These are phyloP conservation scores for Gremmenia infestans DNA, from an alignment of 2,329 filamentous ascomycete genomes.

Conservation along the genomic window DNA sequence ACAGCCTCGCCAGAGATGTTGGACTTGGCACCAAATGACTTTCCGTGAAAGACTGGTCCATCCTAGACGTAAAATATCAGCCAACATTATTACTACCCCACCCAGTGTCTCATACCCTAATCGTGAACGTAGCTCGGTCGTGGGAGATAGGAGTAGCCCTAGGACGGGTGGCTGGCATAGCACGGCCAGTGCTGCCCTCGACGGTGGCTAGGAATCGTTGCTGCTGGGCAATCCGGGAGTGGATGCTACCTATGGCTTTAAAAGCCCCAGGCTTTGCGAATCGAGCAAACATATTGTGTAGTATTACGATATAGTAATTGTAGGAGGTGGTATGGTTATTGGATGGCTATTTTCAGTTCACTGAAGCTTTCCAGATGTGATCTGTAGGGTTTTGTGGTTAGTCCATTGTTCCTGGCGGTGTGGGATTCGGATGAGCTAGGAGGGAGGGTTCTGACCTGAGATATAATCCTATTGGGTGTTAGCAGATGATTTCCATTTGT, in stretches of 20 bases:
- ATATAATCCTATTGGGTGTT: conserved; percentile 62
- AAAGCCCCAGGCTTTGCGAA: conserved; percentile 50
- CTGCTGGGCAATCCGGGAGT: conserved; percentile 30
- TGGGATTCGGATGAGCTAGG: conserved; percentile 5
- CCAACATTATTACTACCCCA: conserved; percentile 3
- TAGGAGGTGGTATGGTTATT: conserved; percentile 14
- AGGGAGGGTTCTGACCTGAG: conserved; percentile 49
- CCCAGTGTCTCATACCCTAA: conserved; percentile 57
- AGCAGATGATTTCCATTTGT: conserved; percentile 32
- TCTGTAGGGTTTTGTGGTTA: conserved; percentile 24
- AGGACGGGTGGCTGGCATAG: conserved; percentile 54
- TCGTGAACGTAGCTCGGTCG: conserved; percentile 88
- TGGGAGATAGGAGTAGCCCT: conserved; percentile 63
- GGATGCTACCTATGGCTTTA: conserved; percentile 31
- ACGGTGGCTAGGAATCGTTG: conserved; percentile 59
- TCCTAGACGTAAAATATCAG: conserved; percentile 50
- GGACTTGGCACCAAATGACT: conserved; percentile 90
- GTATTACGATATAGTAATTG: conserved; percentile 19
- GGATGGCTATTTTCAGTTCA: conserved; percentile 33
- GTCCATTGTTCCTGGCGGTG: conserved; percentile 23
- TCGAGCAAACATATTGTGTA: conserved; percentile 54
- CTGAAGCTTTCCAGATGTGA: conserved; percentile 40
- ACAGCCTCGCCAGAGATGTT: conserved; percentile 98
- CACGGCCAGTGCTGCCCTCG: conserved; percentile 63
- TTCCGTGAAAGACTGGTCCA: conserved; percentile 93